Base-by-base conservation (phyloP, 2,329 filamentous ascomycete genomes). In the Pseudogymnoascus sp. region DNA sequence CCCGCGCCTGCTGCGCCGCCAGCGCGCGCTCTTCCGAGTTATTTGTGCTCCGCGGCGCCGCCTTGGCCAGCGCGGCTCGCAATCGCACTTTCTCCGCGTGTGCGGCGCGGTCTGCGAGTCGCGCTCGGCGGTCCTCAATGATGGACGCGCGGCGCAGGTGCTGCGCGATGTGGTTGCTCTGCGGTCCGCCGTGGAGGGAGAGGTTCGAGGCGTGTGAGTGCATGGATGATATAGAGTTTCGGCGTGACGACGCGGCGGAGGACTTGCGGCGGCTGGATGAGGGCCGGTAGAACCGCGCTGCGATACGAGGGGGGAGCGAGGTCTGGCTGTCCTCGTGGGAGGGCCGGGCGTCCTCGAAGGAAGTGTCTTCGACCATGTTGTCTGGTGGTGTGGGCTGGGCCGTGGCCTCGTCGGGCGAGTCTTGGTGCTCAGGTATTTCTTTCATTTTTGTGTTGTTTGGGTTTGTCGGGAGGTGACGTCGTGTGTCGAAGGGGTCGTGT, bases 61-160 rank as follows among this genome's bases (percentile, higher is more conserved):
- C 85, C 75, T 91, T 92, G 65, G 85, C 88, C 63, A 89, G 74
- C 8, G 89, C 89, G 47, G 90, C 90, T 37, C 89, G 83, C 65
- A 91, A 76, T 61, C 90, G 86, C 14, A 94, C 90, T 73, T 92
- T 91, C 74, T 94, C 90, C 21, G 88, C 90, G 74, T 94, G 90
- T 6, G 88, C 88, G 28, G 90, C 90, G 63, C 90, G 81, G 73
- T 92, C 90, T 62, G 90, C 90, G 16, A 94, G 80, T 18, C 90
- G 84, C 12, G 90, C 89, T 72, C 90, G 91, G 65, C 90, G 86
- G 68, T 88, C 88, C 74, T 92, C 90, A 66, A 93, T 83, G 64
- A 93, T 92, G 14, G 88, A 91, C 59, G 89, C 87, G 62, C 90
- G 86, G 47, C 90, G 89, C 63, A 92, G 80, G 72, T 92, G 89